Percentiles rank a stretch among this genome's conserved stretches.
Conservation (phyloP, 2,329 filamentous ascomycete genomes). For the Fusarium sp. region DNA sequence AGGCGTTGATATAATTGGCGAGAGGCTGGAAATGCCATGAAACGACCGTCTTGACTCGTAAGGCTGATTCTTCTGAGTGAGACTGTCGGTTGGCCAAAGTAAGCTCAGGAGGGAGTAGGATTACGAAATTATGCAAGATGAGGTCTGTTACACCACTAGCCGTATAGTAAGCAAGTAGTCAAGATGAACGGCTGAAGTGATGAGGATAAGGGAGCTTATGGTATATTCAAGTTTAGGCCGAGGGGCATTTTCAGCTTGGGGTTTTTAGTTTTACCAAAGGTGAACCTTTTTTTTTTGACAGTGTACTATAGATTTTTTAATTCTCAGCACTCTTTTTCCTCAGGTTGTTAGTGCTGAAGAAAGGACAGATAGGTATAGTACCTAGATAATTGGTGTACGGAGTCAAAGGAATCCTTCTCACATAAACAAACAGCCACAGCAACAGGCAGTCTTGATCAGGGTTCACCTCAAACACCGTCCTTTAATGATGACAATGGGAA, state of each 20-base stretch:
- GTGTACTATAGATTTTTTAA: not conserved
- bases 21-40: not conserved
- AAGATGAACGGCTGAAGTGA: not conserved
- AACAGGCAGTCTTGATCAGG: constrained; percentile 7
- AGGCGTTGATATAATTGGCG: not conserved
- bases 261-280: not conserved
- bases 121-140: constrained; percentile 4
- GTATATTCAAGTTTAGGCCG: constrained; percentile 18
- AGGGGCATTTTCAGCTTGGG: constrained; percentile 9
- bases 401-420: not conserved
- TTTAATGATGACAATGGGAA: constrained; percentile 32
- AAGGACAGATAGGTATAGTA: not conserved
- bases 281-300: not conserved
- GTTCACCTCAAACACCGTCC: constrained; percentile 20
- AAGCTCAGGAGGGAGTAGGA: constrained; percentile 10
- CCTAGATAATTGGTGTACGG: not conserved
- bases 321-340: not conserved
- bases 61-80: constrained; percentile 17
- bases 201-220: constrained; percentile 4
- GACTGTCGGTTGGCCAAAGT: not conserved
- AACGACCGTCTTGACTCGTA: not conserved
- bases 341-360: not conserved
- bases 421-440: constrained; percentile 16
- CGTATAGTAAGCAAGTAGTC: not conserved
- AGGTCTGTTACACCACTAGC: constrained; percentile 2